These are phyloP conservation scores for Maudiozyma turicensis DNA, from an alignment of 805 yeast species.

Conservation along the genomic window DNA sequence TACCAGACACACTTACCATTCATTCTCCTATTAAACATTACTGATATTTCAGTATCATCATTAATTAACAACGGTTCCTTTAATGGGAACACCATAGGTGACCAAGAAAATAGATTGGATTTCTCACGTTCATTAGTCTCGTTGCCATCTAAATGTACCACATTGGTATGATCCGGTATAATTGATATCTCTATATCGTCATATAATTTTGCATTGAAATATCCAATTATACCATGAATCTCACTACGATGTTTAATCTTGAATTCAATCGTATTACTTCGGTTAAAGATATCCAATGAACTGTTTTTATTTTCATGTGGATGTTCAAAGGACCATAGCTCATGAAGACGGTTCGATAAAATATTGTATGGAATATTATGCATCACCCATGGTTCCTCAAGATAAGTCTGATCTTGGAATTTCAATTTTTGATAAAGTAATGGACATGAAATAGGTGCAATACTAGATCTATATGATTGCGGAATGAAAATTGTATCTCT, in stretches of 20 bases:
- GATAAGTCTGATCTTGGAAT: constrained; percentile 7
- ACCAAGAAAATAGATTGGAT: constrained; percentile 50
- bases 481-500: constrained; percentile 52
- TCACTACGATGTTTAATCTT: constrained; percentile 40
- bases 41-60: constrained; percentile 46
- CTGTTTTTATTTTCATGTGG: constrained; percentile 26
- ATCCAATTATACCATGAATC: constrained; percentile 69
- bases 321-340: constrained; percentile 55
- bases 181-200: constrained; percentile 36
- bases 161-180: constrained; percentile 15
- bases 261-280: constrained; percentile 31
- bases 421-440: constrained; percentile 33
- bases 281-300: constrained; percentile 8
- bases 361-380: constrained; percentile 34
- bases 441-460: constrained; percentile 63
- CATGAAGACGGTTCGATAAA: constrained; percentile 38
- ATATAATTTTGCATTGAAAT: constrained; percentile 61
- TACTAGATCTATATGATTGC: constrained; percentile 42
- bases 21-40: constrained; percentile 40
- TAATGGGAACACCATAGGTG: constrained; percentile 57
- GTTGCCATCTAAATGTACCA: background rate
- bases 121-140: background rate
- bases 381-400: constrained; percentile 40
- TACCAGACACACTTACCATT: constrained; percentile 45
- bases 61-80: constrained; percentile 41